These are phyloP conservation scores for Chalaropsis thielavioides DNA, from an alignment of 2,329 filamentous ascomycete species.

Conservation along the genomic window DNA sequence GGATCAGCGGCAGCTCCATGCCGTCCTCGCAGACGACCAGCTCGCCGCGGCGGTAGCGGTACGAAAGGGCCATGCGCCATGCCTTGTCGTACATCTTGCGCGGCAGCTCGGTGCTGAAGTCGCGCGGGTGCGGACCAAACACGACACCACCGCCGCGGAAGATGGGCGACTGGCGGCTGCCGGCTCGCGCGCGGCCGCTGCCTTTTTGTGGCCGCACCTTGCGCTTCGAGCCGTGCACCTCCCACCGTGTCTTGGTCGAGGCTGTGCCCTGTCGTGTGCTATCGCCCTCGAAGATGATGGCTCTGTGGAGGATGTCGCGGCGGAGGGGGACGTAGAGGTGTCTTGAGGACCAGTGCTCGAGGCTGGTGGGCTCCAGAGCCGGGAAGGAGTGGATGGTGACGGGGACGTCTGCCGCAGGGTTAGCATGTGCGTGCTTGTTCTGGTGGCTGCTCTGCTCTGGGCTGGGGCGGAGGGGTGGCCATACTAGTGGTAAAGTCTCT, in stretches of 20 bases:
- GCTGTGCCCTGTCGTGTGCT: constrained; percentile 76
- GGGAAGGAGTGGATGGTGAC: constrained; percentile 87
- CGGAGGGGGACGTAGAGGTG: constrained; percentile 80
- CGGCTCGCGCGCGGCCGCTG: constrained; percentile 61
- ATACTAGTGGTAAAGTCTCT: constrained; percentile 33
- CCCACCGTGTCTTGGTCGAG: constrained; percentile 62
- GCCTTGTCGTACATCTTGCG: constrained; percentile 90
- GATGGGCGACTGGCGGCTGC: constrained; percentile 69
- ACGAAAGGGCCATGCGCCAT: constrained; percentile 85
- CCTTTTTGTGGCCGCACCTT: constrained; percentile 87
- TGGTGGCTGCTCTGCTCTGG: not conserved
- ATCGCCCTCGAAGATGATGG: constrained; percentile 86
- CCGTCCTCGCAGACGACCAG: constrained; percentile 70
- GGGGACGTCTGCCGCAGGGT: constrained; percentile 48
- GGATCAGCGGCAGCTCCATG: constrained; percentile 48
- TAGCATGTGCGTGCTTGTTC: not conserved
- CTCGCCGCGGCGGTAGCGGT: constrained; percentile 77
- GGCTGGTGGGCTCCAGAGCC: constrained; percentile 64
- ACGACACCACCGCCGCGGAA: constrained; percentile 72
- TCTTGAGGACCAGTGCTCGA: constrained; percentile 63
- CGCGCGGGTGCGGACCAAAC: constrained; percentile 80
- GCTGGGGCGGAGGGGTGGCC: constrained; percentile 14
- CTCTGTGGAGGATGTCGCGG: constrained; percentile 81
- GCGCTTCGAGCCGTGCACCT: constrained; percentile 67
- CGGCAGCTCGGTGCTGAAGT: constrained; percentile 73